phyloP scores from a whole-genome alignment of 495 filamentous ascomycete genomes.

The Apodospora peruviana region DNA sequence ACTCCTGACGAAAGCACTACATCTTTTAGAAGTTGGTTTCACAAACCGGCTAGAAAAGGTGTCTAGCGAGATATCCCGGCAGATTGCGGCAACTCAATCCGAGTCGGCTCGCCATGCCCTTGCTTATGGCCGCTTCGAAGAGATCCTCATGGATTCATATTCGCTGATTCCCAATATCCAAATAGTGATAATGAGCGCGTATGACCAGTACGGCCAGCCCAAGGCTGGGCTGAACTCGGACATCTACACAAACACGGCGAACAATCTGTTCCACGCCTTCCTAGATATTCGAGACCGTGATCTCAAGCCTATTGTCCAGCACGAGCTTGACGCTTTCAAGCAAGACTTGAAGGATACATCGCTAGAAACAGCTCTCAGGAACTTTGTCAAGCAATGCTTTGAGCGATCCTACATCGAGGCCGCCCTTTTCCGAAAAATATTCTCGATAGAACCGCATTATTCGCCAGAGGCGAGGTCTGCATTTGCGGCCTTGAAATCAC shows the following conservation, averaged over 20 bases:
- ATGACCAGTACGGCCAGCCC: slow-evolving; percentile 58
- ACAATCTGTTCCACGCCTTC: slow-evolving; percentile 40
- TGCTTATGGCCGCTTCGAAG: slow-evolving; percentile 46
- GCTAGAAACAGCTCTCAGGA: slow-evolving; percentile 39
- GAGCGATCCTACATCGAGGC: slow-evolving; percentile 45
- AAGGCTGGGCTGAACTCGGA: slow-evolving; percentile 46
- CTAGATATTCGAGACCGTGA: slow-evolving; percentile 40
- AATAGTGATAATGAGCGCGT: slow-evolving; percentile 44
- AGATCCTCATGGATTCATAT: slow-evolving; percentile 41
- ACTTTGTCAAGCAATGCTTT: slow-evolving; percentile 45
- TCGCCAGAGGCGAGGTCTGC: slow-evolving; percentile 35
- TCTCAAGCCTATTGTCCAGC: slow-evolving; percentile 48
- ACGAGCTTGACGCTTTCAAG: slow-evolving; percentile 46
- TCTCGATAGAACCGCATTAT: slow-evolving; percentile 44
- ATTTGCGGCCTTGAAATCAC: slow-evolving; percentile 34
- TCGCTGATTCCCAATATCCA: slow-evolving; percentile 42
- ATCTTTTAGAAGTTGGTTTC: slow-evolving; percentile 49
- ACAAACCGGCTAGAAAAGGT: slow-evolving; percentile 38
- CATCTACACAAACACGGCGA: slow-evolving; percentile 58
- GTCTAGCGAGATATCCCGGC: slow-evolving; percentile 38
- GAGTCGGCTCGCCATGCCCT: slow-evolving; percentile 45
- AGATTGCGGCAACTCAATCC: slow-evolving; percentile 41
- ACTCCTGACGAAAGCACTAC: slow-evolving; percentile 55
- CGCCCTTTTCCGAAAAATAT: slow-evolving; percentile 40
- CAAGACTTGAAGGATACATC: slow-evolving; percentile 38